Evolutionary conservation across 2,329 filamentous ascomycete species (phyloP).

Genomic region (Nannizzia gypsea): DNA sequence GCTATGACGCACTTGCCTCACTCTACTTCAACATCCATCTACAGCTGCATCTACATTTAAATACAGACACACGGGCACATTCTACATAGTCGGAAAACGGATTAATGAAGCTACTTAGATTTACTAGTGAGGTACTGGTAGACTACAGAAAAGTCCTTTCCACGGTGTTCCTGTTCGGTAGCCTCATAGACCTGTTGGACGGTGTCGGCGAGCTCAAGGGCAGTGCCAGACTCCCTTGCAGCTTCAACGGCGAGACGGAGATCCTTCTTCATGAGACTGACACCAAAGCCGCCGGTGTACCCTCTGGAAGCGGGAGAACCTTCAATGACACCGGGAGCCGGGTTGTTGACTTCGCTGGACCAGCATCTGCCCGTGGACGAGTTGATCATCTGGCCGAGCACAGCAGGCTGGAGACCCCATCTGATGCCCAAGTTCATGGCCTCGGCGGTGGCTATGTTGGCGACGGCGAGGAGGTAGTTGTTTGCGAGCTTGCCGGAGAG

Average conservation of each 20-base stretch:
- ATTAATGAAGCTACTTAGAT: constrained; percentile 8
- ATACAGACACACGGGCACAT: not conserved
- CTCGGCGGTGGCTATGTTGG: constrained; percentile 65
- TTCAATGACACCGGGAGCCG: constrained; percentile 71
- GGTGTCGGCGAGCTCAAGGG: constrained; percentile 51
- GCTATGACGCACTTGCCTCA: too few relatives aligned
- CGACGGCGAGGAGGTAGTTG: constrained; percentile 89
- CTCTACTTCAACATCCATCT: too few relatives aligned
- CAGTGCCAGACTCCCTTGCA: constrained; percentile 54
- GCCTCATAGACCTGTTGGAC: constrained; percentile 57
- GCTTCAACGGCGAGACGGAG: constrained; percentile 60
- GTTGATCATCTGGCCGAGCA: constrained; percentile 77
- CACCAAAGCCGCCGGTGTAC: constrained; percentile 66
- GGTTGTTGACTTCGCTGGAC: constrained; percentile 93
- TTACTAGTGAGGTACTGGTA: constrained; percentile 52
- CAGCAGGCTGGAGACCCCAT: constrained; percentile 52
- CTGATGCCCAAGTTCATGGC: constrained; percentile 55
- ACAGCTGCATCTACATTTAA: too few relatives aligned
- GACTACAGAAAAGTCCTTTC: constrained; percentile 70
- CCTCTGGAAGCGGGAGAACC: constrained; percentile 63
- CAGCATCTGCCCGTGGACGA: constrained; percentile 89
- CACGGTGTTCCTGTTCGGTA: constrained; percentile 52
- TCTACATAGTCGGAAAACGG: not conserved
- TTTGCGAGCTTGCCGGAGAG: constrained; percentile 90
- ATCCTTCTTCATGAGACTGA: constrained; percentile 72